Conservation (phyloP, 2,329 filamentous ascomycete genomes). For the Aspergillus quadricinctus region DNA sequence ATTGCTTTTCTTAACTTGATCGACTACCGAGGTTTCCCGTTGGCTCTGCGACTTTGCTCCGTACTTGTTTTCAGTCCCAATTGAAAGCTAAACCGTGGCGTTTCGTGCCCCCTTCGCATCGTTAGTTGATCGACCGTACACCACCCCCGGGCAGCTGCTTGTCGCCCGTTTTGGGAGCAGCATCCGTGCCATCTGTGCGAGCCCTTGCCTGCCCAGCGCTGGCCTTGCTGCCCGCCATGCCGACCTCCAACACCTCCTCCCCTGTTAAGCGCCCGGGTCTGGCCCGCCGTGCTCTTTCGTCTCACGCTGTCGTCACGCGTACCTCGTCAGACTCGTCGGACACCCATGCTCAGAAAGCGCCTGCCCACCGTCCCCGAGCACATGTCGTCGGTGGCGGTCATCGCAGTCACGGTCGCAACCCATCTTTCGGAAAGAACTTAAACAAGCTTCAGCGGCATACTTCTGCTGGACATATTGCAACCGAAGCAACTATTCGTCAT, state of each 20-base stretch:
- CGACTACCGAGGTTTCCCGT: conserved; percentile 2
- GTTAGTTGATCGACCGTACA: conserved; percentile 3
- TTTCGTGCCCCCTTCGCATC: conserved; percentile 6
- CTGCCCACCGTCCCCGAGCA: conserved; percentile 33
- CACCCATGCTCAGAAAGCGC: conserved; percentile 27
- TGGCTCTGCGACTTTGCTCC: conserved; percentile 1
- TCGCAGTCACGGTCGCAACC: conserved; percentile 40
- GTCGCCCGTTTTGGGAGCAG: conserved; percentile 14
- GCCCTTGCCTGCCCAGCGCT: background rate
- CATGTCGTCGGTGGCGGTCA: conserved; percentile 41
- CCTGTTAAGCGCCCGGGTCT: conserved; percentile 39
- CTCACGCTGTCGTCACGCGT: conserved; percentile 37
- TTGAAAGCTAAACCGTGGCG: background rate
- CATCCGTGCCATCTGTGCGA: conserved; percentile 3
- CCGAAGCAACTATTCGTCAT: conserved; percentile 30
- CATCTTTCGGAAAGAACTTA: conserved; percentile 42
- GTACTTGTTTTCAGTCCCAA: conserved; percentile 2
- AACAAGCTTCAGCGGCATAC: conserved; percentile 37
- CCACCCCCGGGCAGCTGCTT: conserved; percentile 10
- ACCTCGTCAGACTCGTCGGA: conserved; percentile 24
- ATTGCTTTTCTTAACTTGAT: conserved; percentile 11
- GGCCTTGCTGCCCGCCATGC: conserved; percentile 16
- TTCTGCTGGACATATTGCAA: conserved; percentile 28
- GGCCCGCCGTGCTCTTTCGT: conserved; percentile 38
- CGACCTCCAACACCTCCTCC: conserved; percentile 30